Conservation (phyloP, 306 rosid species). For the Lupinus albus region DNA sequence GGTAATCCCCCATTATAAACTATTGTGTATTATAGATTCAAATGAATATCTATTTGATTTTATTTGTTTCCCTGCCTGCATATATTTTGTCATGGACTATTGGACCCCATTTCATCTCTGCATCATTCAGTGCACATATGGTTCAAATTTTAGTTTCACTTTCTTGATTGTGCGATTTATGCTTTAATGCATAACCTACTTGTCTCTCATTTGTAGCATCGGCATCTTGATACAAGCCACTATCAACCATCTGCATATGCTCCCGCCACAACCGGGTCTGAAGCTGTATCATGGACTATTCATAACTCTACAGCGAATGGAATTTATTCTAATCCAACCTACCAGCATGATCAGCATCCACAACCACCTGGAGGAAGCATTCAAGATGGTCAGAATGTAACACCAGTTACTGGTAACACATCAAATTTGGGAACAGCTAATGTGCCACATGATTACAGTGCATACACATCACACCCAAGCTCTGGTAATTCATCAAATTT, state of each 20-base stretch:
- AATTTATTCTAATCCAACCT: slow-evolving; percentile 61
- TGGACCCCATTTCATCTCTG: slow-evolving; percentile 27
- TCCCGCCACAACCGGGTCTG: slow-evolving; percentile 61
- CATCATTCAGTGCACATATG: background rate
- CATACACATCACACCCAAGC: slow-evolving; percentile 79
- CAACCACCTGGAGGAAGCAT: slow-evolving; percentile 69
- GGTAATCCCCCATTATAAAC: background rate
- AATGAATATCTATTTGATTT: slow-evolving; percentile 6
- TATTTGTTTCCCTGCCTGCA: background rate
- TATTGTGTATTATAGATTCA: background rate
- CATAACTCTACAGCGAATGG: slow-evolving; percentile 69
- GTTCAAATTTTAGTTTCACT: slow-evolving; percentile 5
- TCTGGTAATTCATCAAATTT: slow-evolving; percentile 70
- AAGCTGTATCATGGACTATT: slow-evolving; percentile 66
- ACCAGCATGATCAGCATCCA: slow-evolving; percentile 70
- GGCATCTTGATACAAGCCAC: slow-evolving; percentile 61
- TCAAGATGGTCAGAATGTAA: slow-evolving; percentile 63
- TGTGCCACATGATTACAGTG: slow-evolving; percentile 83
- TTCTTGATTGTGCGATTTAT: slow-evolving; percentile 7
- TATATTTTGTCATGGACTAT: slow-evolving; percentile 22
- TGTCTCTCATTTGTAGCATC: slow-evolving; percentile 57
- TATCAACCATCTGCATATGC: slow-evolving; percentile 54
- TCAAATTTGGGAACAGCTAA: slow-evolving; percentile 85
- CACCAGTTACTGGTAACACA: slow-evolving; percentile 78
- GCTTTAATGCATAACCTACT: slow-evolving; percentile 8